A percentile compares a stretch with the other conserved stretches of the same genome.
phyloP scores from a whole-genome alignment of 495 filamentous ascomycete species.

The Apiosordaria backusii region DNA sequence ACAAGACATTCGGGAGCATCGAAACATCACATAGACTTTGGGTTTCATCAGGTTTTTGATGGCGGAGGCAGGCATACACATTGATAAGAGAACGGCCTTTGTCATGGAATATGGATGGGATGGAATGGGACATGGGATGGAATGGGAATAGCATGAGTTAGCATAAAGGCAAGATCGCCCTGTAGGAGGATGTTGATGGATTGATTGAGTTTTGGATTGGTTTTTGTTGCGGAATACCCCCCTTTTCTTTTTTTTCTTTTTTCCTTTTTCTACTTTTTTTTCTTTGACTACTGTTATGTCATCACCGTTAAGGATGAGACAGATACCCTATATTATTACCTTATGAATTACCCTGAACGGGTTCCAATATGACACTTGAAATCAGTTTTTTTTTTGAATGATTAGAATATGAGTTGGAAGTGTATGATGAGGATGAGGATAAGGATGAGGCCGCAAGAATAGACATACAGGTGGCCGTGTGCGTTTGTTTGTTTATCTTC shows the following conservation, averaged over 20 bases:
- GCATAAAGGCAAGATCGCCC: neutral
- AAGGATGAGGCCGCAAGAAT: neutral
- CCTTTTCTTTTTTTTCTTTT: neutral
- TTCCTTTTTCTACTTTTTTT: neutral
- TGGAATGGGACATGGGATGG: neutral
- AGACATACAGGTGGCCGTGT: neutral
- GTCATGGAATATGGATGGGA: neutral
- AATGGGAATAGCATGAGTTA: neutral
- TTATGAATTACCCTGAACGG: neutral
- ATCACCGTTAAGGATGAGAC: neutral
- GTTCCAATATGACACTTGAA: neutral
- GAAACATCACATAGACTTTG: slow-evolving; percentile 2
- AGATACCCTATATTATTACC: neutral
- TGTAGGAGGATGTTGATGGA: neutral
- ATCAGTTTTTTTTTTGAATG: neutral
- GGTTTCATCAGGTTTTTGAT: neutral
- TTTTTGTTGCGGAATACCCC: neutral
- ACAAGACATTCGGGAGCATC: neutral
- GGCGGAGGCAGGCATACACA: neutral
- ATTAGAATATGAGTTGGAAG: no score
- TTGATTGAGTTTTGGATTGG: neutral
- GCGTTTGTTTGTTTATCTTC: neutral
- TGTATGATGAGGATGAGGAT: neutral
- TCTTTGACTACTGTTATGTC: neutral
- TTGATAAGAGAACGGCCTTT: neutral